Base-by-base conservation (phyloP, 1,284 basidiomycete species). In the Chondrostereum purpureum region DNA sequence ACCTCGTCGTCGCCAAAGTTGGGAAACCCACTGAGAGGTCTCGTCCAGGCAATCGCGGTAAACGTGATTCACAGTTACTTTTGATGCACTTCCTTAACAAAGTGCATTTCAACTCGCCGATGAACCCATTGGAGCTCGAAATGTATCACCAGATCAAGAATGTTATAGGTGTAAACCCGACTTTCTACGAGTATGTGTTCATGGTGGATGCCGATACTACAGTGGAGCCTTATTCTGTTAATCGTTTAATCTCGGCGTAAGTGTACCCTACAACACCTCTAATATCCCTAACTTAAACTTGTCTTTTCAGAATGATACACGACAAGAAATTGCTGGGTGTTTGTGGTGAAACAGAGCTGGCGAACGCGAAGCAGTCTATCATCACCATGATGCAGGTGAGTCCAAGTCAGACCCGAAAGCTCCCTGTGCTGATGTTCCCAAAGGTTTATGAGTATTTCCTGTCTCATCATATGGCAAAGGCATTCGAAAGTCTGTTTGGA, bases 141-240 rank as follows among this genome's bases (percentile, higher is more conserved):
- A 91, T 99, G 64, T 98, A 94, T 62, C 96, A 99, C 63, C 95
- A 99, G 67, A 95, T 99, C 77, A 92, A 96, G 77, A 98, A 99
- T 61, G 92, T 99, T 45, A 98, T 99, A 56, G 95, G 95, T 64
- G 92, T 99, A 57, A 95, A 99, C 64, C 95, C 94, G 6, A 86
- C 91, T 1, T 97, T 98, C 70, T 99, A 98, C 69, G 95, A 98
- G 66, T 98, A 97, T 62, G 63, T 96, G 51, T 89, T 99, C 73
- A 95, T 88, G 67, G 85, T 99, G 39, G 95, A 99, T 68, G 94
- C 95, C 51, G 95, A 99, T 78, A 99, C 96, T 0, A 90, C 86
- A 17, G 92, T 94, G 23, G 83, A 91, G 46, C 81, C 89, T 18
- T 67, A 85, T 53, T 92, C 90, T 3, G 69, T 95, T 45, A 96